phyloP scores from a whole-genome alignment of 306 rosid genomes.

The Dalbergia oliveri region DNA sequence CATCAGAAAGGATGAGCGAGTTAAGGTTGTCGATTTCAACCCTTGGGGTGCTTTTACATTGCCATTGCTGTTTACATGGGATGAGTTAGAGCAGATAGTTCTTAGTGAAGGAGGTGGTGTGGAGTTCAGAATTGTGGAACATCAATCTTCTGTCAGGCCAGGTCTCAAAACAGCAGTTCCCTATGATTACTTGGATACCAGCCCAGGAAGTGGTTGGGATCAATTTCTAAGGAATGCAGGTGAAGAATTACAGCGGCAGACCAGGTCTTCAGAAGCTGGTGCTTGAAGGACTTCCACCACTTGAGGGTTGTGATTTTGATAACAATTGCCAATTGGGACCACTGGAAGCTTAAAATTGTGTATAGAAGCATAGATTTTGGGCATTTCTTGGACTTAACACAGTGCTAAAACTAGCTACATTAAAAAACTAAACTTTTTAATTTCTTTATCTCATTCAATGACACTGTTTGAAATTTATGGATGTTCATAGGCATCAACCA shows the following conservation, averaged over 20 bases:
- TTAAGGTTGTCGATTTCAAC: constrained; percentile 83
- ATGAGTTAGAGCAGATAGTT: constrained; percentile 66
- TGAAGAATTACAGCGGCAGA: constrained; percentile 62
- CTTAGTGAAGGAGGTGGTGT: constrained; percentile 43
- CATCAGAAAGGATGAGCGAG: constrained; percentile 58
- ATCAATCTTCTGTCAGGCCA: constrained; percentile 75
- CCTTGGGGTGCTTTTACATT: constrained; percentile 83
- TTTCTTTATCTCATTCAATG: too few relatives aligned
- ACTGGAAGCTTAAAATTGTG: neutral
- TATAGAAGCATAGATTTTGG: neutral
- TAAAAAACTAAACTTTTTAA: too few relatives aligned
- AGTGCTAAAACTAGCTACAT: too few relatives aligned
- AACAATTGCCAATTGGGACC: neutral
- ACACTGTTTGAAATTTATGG: too few relatives aligned
- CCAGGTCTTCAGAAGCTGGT: constrained; percentile 61
- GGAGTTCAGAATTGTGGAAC: constrained; percentile 77
- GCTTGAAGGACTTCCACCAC: constrained; percentile 43
- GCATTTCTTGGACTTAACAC: neutral
- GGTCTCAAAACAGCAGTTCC: constrained; percentile 89
- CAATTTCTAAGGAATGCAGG: constrained; percentile 75
- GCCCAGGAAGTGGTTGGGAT: constrained; percentile 89
- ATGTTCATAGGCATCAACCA: too few relatives aligned
- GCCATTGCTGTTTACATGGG: constrained; percentile 78
- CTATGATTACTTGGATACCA: constrained; percentile 78
- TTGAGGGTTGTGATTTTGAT: neutral